Base-by-base conservation (phyloP, 148 eudicot species). In the Vaccinium vitisidaea region DNA sequence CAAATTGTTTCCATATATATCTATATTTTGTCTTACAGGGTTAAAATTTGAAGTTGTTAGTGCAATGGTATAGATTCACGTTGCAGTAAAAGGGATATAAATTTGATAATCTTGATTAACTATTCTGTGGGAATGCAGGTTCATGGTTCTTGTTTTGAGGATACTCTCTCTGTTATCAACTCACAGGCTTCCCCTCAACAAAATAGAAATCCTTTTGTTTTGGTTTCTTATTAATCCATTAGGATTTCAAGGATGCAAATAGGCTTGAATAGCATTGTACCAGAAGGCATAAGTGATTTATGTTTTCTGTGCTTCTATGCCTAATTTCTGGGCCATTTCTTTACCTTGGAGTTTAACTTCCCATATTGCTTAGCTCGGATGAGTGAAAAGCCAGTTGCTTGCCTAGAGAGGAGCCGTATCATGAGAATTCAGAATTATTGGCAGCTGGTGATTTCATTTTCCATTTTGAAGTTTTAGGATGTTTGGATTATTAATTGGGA, bases 201-300 rank as follows among this genome's bases (percentile, higher is more conserved):
- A 18, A 59, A 59, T 19, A 21, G 67, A 59, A 59, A 59, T 18
- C 67, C 67, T 59, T 59, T 21, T 59, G 8, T 59, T 59, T 0
- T 50, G 79, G 4, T 6, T 21, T 50, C 9, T 12, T n/a, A 11
- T 18, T 5, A 21, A 4, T 49, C 46, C 6, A 11, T 76, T 50
- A 76, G 18, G 80, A 49, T 48, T 76, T 39, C 16, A 55, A 52
- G 52, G 71, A 39, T 36, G 18, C 69, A 9, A 32, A 36, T 25
- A 59, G 39, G 18, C 0, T 39, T 43, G 78, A 25, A 53, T 18
- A 5, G n/a, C 14, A 25, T 27, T 46, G 14, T 43, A 43, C 32
- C 55, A 11, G 83, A 81, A 61, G 83, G 50, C 70, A n/a, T 7
- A 46, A 1, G 52, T 82, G 55, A 67, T 49, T 71, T 23, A 69